phyloP scores from a whole-genome alignment of 2,329 filamentous ascomycete species.

The Fusarium concolor region DNA sequence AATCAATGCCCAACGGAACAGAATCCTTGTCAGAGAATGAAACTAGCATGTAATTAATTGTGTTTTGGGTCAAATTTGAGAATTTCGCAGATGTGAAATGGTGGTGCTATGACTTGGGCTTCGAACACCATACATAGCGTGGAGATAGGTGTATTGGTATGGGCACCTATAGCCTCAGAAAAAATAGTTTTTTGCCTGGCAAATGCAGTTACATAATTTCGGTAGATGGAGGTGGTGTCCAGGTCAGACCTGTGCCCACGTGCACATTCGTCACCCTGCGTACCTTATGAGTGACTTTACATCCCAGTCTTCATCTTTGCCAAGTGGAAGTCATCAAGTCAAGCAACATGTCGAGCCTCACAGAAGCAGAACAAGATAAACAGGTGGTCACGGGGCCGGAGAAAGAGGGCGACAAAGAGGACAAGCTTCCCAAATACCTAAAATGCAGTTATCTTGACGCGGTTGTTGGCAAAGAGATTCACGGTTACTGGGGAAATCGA shows the following conservation, averaged over 20 bases:
- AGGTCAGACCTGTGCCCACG: too few species aligned
- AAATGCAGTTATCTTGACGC: neutral
- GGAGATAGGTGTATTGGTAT: too few species aligned
- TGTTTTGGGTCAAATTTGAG: neutral
- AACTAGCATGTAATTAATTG: neutral
- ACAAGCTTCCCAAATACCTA: neutral
- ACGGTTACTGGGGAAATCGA: constrained; percentile 2
- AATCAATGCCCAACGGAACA: neutral
- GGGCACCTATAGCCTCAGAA: too few species aligned
- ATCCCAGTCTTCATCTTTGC: too few species aligned
- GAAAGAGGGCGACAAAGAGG: neutral
- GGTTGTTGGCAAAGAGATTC: neutral
- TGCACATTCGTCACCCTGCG: too few species aligned
- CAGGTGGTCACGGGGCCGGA: rapidly evolving
- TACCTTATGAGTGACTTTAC: too few species aligned
- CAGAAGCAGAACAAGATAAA: neutral
- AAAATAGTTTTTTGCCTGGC: too few species aligned
- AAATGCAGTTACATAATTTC: too few species aligned
- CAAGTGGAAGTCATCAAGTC: too few species aligned
- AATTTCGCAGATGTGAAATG: neutral
- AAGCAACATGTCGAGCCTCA: neutral
- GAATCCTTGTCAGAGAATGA: neutral
- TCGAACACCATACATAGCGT: too few species aligned
- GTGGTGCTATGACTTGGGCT: neutral
- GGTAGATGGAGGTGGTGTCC: too few species aligned